Evolutionary conservation across 805 yeast species (phyloP).

Genomic region (Ogataea ramenticola): DNA sequence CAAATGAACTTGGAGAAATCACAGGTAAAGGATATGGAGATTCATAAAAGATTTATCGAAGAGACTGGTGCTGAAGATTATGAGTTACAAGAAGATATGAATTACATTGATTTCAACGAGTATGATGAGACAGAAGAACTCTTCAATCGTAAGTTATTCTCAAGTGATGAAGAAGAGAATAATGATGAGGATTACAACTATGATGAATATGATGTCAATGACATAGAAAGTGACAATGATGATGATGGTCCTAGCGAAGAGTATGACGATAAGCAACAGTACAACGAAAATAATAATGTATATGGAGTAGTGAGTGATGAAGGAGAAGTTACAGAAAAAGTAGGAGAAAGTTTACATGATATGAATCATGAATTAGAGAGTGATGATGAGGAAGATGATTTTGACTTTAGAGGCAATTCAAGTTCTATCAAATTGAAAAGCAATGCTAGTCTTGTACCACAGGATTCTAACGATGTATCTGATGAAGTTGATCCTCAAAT

Average conservation of each 20-base stretch:
- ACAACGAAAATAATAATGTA: not conserved
- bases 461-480: no score
- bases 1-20: constrained; percentile 22
- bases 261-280: constrained; percentile 29
- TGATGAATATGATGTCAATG: constrained; percentile 5
- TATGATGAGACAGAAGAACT: constrained; percentile 32
- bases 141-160: constrained; percentile 29
- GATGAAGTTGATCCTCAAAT: no score
- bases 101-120: constrained; percentile 22
- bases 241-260: constrained; percentile 21
- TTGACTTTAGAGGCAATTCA: no score
- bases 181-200: constrained; percentile 39
- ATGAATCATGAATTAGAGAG: no score
- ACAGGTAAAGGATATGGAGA: constrained; percentile 9
- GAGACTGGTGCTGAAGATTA: constrained; percentile 16
- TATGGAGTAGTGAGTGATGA: not conserved
- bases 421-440: no score
- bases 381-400: no score
- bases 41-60: constrained; percentile 18
- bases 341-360: no score
- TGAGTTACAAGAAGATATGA: constrained; percentile 25
- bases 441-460: no score
- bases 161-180: constrained; percentile 21
- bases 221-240: constrained; percentile 5
- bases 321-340: no score